phyloP scores from a whole-genome alignment of 2,329 filamentous ascomycete species.

The Anisogramma anomala region DNA sequence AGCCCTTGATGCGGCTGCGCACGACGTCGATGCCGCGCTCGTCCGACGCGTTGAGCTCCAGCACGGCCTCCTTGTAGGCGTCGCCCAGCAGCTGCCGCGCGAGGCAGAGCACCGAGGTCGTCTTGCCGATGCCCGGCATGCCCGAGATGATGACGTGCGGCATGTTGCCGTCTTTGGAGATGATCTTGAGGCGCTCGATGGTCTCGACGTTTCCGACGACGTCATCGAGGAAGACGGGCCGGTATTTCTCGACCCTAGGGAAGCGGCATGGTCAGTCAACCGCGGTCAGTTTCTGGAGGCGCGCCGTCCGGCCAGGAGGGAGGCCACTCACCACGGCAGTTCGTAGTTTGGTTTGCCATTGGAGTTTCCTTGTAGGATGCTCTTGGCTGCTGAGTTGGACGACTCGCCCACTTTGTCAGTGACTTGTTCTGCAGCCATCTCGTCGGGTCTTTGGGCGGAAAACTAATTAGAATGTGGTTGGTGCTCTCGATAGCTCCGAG shows the following conservation, averaged over 20 bases:
- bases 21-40: conserved; percentile 97
- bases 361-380: conserved; percentile 37
- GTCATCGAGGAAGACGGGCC: conserved; percentile 88
- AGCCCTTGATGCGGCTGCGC: conserved; percentile 92
- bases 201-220: conserved; percentile 97
- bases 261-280: background rate
- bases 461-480: background rate
- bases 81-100: conserved; percentile 85
- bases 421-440: conserved; percentile 39
- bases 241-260: conserved; percentile 91
- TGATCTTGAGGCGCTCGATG: conserved; percentile 93
- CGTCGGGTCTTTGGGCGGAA: background rate
- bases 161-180: conserved; percentile 98
- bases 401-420: conserved; percentile 48
- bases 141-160: conserved; percentile 98
- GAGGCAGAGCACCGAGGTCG: conserved; percentile 85
- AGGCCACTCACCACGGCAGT: conserved; percentile 56
- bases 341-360: conserved; percentile 53
- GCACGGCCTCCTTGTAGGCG: conserved; percentile 90
- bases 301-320: background rate
- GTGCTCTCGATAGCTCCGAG: too few species aligned
- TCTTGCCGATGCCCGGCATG: conserved; percentile 98
- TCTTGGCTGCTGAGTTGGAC: conserved; percentile 47
- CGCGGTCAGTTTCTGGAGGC: too few species aligned
- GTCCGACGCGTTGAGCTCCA: conserved; percentile 93